Evolutionary conservation across 2,329 filamentous ascomycete genomes (phyloP).

Genomic region (Cadophora gregata): DNA sequence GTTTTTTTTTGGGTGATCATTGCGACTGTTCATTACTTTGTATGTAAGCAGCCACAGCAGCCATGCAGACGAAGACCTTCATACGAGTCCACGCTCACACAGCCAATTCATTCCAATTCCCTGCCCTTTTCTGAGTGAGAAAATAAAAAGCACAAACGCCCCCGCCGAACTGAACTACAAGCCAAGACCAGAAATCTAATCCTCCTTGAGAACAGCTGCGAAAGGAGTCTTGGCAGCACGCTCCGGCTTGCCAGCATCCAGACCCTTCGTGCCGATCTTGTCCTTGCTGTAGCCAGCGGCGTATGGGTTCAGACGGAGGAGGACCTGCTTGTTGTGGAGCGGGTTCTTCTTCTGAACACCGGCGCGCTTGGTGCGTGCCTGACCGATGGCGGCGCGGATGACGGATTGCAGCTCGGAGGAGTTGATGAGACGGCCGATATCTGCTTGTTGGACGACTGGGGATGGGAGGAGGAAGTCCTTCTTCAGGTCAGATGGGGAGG

Average conservation of each 20-base stretch:
- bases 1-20: slow-evolving; percentile 18
- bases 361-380: slow-evolving; percentile 85
- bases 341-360: slow-evolving; percentile 99
- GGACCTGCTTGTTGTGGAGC: slow-evolving; percentile 97
- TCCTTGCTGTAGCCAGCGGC: slow-evolving; percentile 88
- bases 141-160: slow-evolving; percentile 30
- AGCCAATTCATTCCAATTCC: slow-evolving; percentile 3
- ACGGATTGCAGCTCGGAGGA: slow-evolving; percentile 97
- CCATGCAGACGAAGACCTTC: slow-evolving; percentile 7
- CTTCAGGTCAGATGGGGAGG: slow-evolving; percentile 89
- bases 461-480: slow-evolving; percentile 98
- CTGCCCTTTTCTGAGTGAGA: slow-evolving; percentile 11
- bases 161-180: slow-evolving; percentile 22
- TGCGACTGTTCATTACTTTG: slow-evolving; percentile 23
- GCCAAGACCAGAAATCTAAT: slow-evolving; percentile 47
- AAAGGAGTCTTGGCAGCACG: slow-evolving; percentile 43
- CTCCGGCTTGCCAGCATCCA: slow-evolving; percentile 65
- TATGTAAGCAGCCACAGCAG: slow-evolving; percentile 20
- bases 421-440: slow-evolving; percentile 98
- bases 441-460: slow-evolving; percentile 91
- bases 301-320: slow-evolving; percentile 99
- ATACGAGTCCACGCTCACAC: slow-evolving; percentile 12
- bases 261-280: slow-evolving; percentile 76
- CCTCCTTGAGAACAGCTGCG: slow-evolving; percentile 54
- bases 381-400: slow-evolving; percentile 88